phyloP scores from a whole-genome alignment of 441 rosid genomes.

The Bocquillonia castaneifolia region DNA sequence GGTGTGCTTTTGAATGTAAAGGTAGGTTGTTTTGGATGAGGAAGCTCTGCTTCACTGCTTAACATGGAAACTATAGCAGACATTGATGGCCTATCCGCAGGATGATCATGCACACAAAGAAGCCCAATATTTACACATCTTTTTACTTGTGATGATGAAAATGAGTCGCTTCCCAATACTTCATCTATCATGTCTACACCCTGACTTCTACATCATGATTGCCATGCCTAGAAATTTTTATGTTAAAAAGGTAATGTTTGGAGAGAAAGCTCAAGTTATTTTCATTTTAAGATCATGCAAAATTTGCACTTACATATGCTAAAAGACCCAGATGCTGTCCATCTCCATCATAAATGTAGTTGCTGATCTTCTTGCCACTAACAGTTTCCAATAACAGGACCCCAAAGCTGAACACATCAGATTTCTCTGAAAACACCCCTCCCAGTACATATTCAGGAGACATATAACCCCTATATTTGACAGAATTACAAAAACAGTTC shows the following conservation, averaged over 20 bases:
- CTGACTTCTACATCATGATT: slow-evolving; percentile 32
- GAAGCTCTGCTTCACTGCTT: neutral
- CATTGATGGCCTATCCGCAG: neutral
- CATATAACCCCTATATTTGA: slow-evolving; percentile 26
- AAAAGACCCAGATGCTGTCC: neutral
- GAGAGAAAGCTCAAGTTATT: neutral
- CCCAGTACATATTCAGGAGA: slow-evolving; percentile 22
- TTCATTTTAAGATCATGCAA: too few relatives aligned
- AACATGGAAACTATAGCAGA: neutral
- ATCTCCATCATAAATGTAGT: neutral
- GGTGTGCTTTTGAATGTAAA: too few relatives aligned
- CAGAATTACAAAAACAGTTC: neutral
- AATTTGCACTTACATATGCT: neutral
- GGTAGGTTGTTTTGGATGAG: neutral
- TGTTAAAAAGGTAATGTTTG: neutral
- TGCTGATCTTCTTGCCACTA: neutral
- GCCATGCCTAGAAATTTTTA: slow-evolving; percentile 42
- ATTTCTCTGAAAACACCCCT: slow-evolving; percentile 16
- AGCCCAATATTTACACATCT: slow-evolving; percentile 17
- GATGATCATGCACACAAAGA: neutral
- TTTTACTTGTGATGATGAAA: slow-evolving; percentile 30
- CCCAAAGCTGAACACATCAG: slow-evolving; percentile 19
- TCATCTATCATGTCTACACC: slow-evolving; percentile 27
- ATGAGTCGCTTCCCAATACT: slow-evolving; percentile 1
- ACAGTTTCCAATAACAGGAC: neutral